Base-by-base conservation (phyloP, 192 early-diverging fungal species). In the Podila epicladia region DNA sequence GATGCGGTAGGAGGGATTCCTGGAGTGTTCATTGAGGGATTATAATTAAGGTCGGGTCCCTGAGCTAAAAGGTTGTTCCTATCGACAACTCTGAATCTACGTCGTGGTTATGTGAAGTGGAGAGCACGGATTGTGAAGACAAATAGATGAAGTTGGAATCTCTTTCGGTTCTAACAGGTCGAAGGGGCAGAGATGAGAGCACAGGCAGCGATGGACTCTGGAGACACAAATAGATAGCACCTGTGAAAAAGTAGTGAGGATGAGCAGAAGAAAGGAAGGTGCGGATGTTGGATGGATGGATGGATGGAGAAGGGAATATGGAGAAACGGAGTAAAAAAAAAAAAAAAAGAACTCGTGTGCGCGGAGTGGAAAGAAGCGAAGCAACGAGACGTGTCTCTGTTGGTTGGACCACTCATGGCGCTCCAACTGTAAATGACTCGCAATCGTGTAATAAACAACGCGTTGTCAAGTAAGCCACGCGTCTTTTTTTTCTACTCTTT, bases 211-310 rank as follows among this genome's bases (percentile, higher is more conserved):
- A 1, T 1, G 8, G 17, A 29, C 29, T 29, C 29, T 31, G 29
- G 19, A 53, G 17, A 49, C 11, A 48, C 24, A 62, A 29, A 51
- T n/a, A 45, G 28, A 65, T 20, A 22, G 51, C 31, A 32, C 22
- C 29, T 29, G 51, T 55, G 37, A 31, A 11, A 49, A 22, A 7
- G 28, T 12, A 33, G 6, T 2, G 12, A 31, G 31, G 28, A 45
- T 20, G 51, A 20, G 50, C 26, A 5, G 11, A 6, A 67, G 35
- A 9, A 31, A 24, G 65, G 1, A 1, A 37, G 9, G 3, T 41
- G 5, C 17, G 49, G 37, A 65, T 19, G n/a, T n/a, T n/a, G 9
- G 62, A 74, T 55, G 64, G 41, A 59, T 55, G 65, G 64, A 37
- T 9, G 55, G 51, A 58, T 48, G 58, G 24, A 58, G 53, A 19